These are phyloP conservation scores for Leucaena leucocephala DNA, from an alignment of 306 rosid species.

Conservation along the genomic window DNA sequence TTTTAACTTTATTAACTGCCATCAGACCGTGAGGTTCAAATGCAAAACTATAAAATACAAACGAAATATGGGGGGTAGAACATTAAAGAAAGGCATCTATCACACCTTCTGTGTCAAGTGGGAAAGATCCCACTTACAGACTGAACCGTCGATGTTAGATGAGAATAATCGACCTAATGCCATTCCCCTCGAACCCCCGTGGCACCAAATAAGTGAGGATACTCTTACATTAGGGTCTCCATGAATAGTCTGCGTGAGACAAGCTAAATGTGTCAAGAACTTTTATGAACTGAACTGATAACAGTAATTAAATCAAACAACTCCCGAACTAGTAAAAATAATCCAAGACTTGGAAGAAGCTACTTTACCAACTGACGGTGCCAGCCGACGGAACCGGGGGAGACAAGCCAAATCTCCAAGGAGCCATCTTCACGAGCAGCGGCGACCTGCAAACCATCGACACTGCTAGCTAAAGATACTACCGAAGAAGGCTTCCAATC, in stretches of 20 bases:
- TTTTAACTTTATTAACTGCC: neutral
- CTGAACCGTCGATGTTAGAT: constrained; percentile 76
- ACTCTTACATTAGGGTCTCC: constrained; percentile 71
- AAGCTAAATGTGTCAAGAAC: neutral
- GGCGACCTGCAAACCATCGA: constrained; percentile 80
- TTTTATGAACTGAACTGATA: neutral
- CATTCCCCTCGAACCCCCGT: constrained; percentile 50
- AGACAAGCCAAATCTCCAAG: constrained; percentile 96
- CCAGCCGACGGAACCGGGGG: constrained; percentile 94
- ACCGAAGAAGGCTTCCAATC: constrained; percentile 90
- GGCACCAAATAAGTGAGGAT: constrained; percentile 87
- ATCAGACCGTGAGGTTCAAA: neutral
- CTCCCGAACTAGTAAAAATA: neutral
- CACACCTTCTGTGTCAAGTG: constrained; percentile 77
- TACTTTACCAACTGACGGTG: constrained; percentile 85
- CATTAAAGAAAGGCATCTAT: neutral
- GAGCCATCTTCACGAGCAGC: constrained; percentile 92
- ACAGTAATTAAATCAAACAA: neutral
- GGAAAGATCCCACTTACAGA: constrained; percentile 84
- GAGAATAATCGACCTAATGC: constrained; percentile 79
- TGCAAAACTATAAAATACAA: neutral
- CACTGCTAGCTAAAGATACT: constrained; percentile 76
- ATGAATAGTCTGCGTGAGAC: constrained; percentile 62
- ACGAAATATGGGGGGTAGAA: neutral
- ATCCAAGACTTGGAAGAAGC: neutral